phyloP scores from a whole-genome alignment of 257 asterid species.

The Nicotiana knightiana region DNA sequence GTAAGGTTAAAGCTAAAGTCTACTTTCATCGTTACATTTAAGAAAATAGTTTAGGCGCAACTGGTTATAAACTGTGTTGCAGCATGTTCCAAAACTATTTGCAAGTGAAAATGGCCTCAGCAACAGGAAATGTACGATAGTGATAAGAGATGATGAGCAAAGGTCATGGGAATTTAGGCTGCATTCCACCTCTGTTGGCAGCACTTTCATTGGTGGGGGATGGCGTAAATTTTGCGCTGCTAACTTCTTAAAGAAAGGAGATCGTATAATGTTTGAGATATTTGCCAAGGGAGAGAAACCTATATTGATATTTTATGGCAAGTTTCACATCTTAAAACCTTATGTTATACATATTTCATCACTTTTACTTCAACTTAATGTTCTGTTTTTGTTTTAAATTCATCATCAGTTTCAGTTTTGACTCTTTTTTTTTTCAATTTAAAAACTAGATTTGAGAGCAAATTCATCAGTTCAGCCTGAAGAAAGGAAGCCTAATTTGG shows the following conservation, averaged over 20 bases:
- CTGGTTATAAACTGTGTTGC: background rate
- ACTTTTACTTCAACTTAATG: background rate
- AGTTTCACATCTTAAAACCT: too few relatives aligned
- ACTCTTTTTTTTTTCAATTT: background rate
- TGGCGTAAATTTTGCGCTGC: background rate
- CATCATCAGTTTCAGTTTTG: background rate
- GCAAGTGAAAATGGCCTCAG: background rate
- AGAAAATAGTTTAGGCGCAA: background rate
- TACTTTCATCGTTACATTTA: background rate
- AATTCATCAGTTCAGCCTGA: background rate
- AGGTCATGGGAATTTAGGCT: background rate
- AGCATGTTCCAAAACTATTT: background rate
- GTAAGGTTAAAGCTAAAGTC: background rate
- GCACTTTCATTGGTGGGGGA: background rate
- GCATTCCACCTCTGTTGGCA: too few relatives aligned
- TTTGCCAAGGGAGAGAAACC: too few relatives aligned
- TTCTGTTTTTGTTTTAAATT: background rate
- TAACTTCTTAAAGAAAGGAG: background rate
- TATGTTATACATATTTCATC: too few relatives aligned
- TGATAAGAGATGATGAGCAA: background rate
- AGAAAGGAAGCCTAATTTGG: background rate
- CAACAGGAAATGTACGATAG: background rate
- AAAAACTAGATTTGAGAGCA: background rate
- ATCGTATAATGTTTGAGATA: background rate
- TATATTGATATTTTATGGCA: too few relatives aligned